Evolutionary conservation across 2,329 filamentous ascomycete genomes (phyloP).

Genomic region (Clonostachys rosea): DNA sequence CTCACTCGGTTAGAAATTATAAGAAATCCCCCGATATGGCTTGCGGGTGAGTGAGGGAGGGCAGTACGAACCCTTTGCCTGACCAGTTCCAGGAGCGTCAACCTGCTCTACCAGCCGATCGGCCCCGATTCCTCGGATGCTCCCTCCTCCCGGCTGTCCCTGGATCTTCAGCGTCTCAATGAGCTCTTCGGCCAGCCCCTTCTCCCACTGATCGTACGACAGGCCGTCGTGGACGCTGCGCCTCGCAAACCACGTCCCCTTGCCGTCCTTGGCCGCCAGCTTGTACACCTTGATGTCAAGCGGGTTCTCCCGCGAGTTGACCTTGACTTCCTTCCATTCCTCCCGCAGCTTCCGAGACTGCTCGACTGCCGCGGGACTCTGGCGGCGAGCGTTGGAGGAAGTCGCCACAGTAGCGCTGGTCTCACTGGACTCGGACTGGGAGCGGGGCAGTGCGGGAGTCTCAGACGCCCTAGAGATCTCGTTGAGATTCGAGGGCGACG

Average conservation of each 20-base stretch:
- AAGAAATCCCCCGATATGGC: not conserved
- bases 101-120: slow-evolving; percentile 68
- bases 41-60: not conserved
- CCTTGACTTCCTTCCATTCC: slow-evolving; percentile 83
- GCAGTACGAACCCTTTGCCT: slow-evolving; percentile 50
- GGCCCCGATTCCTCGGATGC: slow-evolving; percentile 80
- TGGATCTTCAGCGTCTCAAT: slow-evolving; percentile 69
- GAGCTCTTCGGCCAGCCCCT: slow-evolving; percentile 75
- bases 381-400: slow-evolving; percentile 8
- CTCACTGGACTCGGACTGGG: slow-evolving; percentile 46
- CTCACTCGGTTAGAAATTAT: slow-evolving; percentile 8
- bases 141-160: slow-evolving; percentile 65
- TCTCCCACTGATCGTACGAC: slow-evolving; percentile 72
- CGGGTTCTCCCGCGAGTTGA: slow-evolving; percentile 68
- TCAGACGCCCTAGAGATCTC: not conserved
- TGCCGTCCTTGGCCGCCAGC: slow-evolving; percentile 71
- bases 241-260: slow-evolving; percentile 85
- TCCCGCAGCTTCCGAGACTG: slow-evolving; percentile 58
- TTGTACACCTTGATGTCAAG: slow-evolving; percentile 77
- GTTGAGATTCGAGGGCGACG: slow-evolving; percentile 29
- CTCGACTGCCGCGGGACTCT: slow-evolving; percentile 31
- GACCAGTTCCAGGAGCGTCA: slow-evolving; percentile 51
- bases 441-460: not conserved
- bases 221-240: slow-evolving; percentile 77
- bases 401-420: not conserved